Base-by-base conservation (phyloP, 73 alveolate genomes). In the Paramecium biaurelia region DNA sequence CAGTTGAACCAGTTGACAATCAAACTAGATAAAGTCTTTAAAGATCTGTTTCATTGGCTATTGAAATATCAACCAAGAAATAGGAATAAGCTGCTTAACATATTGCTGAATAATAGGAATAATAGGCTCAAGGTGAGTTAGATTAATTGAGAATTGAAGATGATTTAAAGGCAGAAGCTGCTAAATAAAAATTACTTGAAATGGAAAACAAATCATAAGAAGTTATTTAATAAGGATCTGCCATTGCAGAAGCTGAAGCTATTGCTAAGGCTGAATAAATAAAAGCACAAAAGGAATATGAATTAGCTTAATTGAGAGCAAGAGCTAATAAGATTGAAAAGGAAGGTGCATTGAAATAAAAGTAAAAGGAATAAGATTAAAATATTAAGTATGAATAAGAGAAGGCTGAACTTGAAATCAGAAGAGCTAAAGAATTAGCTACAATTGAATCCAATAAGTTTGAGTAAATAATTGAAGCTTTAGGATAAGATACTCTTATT, bases 181-280 rank as follows among this genome's bases (percentile, higher is more conserved):
- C 89, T 26, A 92, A 86, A 47, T 85, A 92, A 30, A 85, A 87
- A 63, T 85, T 92, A 5, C 68, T 70, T 37, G 49, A 42, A 57
- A 57, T 92, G 93, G 45, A 85, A 87, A 86, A 93, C 30, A 79
- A 92, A 24, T 85, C 94, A 2, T 26, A 92, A 86, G 92, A 53
- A 47, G 93, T 92, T 23, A 34, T 45, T 18, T 43, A 42, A 47
- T 63, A 92, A 85, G 99, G 99, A 26, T 58, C 68, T 42, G 97
- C 99, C 15, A 92, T 90, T 85, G 99, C 99, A 47, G 97, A 94
- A 34, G 99, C 98, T 11, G 96, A 95, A 68, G 99, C 98, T 7
- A 59, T 85, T 32, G 94, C 97, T 1, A 85, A 93, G 24, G 93
- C 93, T 43, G 92, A 79, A 28, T 92, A 92, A 84, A 96, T 96